Conservation (phyloP, 1,284 basidiomycete genomes). For the Gomphus sp. region DNA sequence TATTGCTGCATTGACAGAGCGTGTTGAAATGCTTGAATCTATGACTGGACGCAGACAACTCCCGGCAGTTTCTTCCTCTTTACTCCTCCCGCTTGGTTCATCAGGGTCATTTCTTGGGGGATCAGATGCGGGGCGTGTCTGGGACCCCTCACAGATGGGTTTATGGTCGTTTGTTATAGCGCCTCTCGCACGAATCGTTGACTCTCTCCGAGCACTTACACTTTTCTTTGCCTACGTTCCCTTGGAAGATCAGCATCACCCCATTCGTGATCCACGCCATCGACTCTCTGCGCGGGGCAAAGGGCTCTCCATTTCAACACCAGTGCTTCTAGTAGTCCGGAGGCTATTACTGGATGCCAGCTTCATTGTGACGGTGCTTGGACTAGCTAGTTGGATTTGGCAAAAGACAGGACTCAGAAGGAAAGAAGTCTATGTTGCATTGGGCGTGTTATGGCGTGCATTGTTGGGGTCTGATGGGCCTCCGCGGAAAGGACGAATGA, state of each 20-base stretch:
- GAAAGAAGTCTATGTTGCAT: conserved; percentile 52
- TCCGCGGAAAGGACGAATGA: conserved; percentile 22
- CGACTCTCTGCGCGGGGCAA: conserved; percentile 1
- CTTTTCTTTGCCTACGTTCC: conserved; percentile 34
- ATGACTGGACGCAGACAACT: conserved; percentile 7
- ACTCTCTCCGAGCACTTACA: conserved; percentile 36
- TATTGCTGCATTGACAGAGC: conserved; percentile 82
- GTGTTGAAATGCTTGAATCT: conserved; percentile 67
- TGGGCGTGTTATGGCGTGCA: conserved; percentile 61
- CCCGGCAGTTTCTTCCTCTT: conserved; percentile 1
- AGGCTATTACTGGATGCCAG: conserved; percentile 66
- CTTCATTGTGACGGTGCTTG: conserved; percentile 54
- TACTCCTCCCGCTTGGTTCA: not conserved
- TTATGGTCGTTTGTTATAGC: conserved; percentile 69
- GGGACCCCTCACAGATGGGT: conserved; percentile 68
- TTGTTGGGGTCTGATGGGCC: conserved; percentile 44
- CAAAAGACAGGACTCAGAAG: conserved; percentile 56
- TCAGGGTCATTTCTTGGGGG: not conserved
- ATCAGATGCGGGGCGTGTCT: conserved; percentile 18
- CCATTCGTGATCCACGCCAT: conserved; percentile 1
- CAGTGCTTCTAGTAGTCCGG: conserved; percentile 53
- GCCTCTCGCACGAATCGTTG: conserved; percentile 44
- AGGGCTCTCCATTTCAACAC: conserved; percentile 27
- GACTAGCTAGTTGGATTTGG: conserved; percentile 51
- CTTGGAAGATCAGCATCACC: conserved; percentile 3